Conservation (phyloP, 1,284 basidiomycete species). For the Ganoderma lucidum region DNA sequence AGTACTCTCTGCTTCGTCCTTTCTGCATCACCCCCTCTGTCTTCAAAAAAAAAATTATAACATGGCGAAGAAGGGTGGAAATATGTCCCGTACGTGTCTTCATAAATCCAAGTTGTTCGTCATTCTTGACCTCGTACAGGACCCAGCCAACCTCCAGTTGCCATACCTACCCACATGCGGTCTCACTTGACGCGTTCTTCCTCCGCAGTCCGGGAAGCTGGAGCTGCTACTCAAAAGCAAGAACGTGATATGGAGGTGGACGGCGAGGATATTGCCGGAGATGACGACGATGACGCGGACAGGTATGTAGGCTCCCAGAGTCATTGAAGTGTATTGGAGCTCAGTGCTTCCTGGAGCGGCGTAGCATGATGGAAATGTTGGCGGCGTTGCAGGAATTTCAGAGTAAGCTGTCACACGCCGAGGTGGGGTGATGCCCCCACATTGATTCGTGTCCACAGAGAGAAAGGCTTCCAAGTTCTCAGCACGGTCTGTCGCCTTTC, state of each 20-base stretch:
- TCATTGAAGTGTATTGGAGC: conserved; percentile 3
- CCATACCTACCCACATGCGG: conserved; percentile 12
- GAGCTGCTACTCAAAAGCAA: neutral
- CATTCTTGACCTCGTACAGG: neutral
- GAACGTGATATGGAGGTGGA: conserved; percentile 24
- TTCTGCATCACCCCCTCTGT: neutral
- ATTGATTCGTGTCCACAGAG: conserved; percentile 31
- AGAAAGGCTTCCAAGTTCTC: conserved; percentile 42
- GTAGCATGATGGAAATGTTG: conserved; percentile 43
- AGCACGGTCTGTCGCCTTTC: conserved; percentile 39
- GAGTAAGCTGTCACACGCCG: conserved; percentile 30
- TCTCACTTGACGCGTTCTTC: conserved; percentile 9
- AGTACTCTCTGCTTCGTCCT: neutral
- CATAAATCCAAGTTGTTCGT: neutral
- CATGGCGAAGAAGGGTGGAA: conserved; percentile 16
- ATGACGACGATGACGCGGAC: conserved; percentile 37
- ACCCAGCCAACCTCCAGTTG: conserved; percentile 2
- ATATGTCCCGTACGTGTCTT: conserved; percentile 7
- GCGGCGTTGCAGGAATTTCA: conserved; percentile 43
- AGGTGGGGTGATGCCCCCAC: neutral
- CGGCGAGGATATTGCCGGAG: conserved; percentile 27
- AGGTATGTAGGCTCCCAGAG: conserved; percentile 27
- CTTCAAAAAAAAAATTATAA: too few relatives aligned
- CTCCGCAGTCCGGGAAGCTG: conserved; percentile 5
- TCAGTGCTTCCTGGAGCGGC: neutral